Evolutionary conservation across 2,329 filamentous ascomycete genomes (phyloP).

Genomic region (Hypoxylon sp.): DNA sequence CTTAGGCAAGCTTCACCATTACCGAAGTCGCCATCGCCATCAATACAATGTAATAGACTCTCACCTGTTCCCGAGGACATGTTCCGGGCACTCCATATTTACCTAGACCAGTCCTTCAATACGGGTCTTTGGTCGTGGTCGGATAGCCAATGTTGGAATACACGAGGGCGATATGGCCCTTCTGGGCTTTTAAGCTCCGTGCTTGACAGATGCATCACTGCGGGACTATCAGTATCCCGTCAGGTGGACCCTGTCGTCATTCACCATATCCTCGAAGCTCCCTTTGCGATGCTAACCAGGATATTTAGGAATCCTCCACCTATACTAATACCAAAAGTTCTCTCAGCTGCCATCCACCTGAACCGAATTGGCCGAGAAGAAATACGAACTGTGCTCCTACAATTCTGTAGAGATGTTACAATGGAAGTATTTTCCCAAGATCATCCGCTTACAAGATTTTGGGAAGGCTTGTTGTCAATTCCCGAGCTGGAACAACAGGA

Average conservation of each 20-base stretch:
- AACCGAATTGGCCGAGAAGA: slow-evolving; percentile 40
- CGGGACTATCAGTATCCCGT: slow-evolving; percentile 40
- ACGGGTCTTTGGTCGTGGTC: slow-evolving; percentile 39
- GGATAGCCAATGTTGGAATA: slow-evolving; percentile 37
- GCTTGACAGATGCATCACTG: slow-evolving; percentile 43
- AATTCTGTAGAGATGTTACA: slow-evolving; percentile 42
- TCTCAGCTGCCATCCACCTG: slow-evolving; percentile 39
- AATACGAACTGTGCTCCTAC: slow-evolving; percentile 40
- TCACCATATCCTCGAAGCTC: slow-evolving; percentile 39
- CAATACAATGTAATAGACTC: slow-evolving; percentile 19
- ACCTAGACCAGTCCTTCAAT: slow-evolving; percentile 37
- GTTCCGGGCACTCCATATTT: slow-evolving; percentile 32
- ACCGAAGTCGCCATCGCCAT: slow-evolving; percentile 7
- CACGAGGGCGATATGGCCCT: slow-evolving; percentile 38
- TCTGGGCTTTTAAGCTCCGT: slow-evolving; percentile 41
- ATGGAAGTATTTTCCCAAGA: slow-evolving; percentile 30
- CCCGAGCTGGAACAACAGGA: slow-evolving; percentile 36
- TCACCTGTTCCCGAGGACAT: slow-evolving; percentile 33
- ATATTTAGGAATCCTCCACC: slow-evolving; percentile 44
- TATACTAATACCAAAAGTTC: slow-evolving; percentile 40
- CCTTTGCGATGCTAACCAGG: slow-evolving; percentile 41
- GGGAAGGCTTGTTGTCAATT: slow-evolving; percentile 39
- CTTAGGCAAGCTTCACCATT: slow-evolving; percentile 3
- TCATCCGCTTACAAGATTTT: slow-evolving; percentile 39
- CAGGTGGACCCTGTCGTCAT: slow-evolving; percentile 40